Conservation (phyloP, 768 basidiomycete genomes). For the Collybia mongolica region DNA sequence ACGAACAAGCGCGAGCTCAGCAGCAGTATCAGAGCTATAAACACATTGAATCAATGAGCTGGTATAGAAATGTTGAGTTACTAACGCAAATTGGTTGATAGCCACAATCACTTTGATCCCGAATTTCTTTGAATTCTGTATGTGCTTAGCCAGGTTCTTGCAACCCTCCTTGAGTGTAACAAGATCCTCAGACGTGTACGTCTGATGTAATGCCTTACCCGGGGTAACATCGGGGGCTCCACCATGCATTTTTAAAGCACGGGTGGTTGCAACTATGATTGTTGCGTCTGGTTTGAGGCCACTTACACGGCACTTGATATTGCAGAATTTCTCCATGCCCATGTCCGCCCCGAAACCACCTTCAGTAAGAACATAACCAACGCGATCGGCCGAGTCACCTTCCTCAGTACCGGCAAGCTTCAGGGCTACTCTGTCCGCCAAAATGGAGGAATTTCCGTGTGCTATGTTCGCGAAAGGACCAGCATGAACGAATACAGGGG, state of each 20-base stretch:
- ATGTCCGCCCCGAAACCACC: conserved; percentile 99
- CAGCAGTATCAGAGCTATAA: conserved; percentile 79
- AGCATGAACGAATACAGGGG: conserved; percentile 98
- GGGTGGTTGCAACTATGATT: conserved; percentile 95
- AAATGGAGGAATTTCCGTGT: conserved; percentile 96
- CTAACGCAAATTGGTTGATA: conserved; percentile 93
- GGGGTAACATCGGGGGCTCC: conserved; percentile 97
- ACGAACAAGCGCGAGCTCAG: conserved; percentile 85
- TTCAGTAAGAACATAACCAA: conserved; percentile 96
- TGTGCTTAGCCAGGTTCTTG: conserved; percentile 91
- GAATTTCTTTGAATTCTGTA: conserved; percentile 93
- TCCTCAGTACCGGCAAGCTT: conserved; percentile 96
- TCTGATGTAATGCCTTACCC: conserved; percentile 90
- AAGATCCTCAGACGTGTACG: conserved; percentile 92
- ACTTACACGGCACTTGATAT: conserved; percentile 96
- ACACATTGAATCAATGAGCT: conserved; percentile 1
- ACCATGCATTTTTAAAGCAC: conserved; percentile 99
- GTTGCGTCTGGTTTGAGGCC: conserved; percentile 93
- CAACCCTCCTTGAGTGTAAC: conserved; percentile 88
- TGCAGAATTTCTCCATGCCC: conserved; percentile 99
- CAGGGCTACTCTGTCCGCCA: conserved; percentile 95
- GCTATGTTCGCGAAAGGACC: conserved; percentile 99
- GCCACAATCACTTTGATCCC: conserved; percentile 95
- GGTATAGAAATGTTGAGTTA: conserved; percentile 14
- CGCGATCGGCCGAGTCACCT: conserved; percentile 76